These are phyloP conservation scores for Nakazawaea wickerhamii DNA, from an alignment of 805 yeast species.

Conservation along the genomic window DNA sequence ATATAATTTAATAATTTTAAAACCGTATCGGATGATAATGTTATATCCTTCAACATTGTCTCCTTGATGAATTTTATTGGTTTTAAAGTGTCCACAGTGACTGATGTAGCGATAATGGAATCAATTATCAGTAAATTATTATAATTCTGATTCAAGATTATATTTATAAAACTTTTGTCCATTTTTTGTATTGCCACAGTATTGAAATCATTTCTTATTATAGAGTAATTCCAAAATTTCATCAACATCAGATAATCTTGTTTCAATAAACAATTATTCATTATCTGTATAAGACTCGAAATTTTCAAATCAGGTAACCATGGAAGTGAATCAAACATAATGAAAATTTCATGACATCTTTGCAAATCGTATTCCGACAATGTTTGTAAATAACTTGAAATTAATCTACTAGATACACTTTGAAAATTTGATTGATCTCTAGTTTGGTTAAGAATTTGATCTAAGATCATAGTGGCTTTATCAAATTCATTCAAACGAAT, in stretches of 20 bases:
- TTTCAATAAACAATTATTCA: conserved; percentile 19
- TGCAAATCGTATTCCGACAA: conserved; percentile 21
- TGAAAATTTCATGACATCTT: conserved; percentile 20
- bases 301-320: conserved; percentile 32
- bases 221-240: conserved; percentile 26
- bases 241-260: conserved; percentile 19
- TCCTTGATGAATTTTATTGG: conserved; percentile 25
- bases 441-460: conserved; percentile 43
- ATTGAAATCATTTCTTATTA: conserved; percentile 29
- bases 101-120: conserved; percentile 1
- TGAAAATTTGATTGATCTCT: conserved; percentile 21
- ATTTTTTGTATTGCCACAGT: neutral
- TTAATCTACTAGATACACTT: conserved; percentile 9
- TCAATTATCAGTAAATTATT: neutral
- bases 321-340: conserved; percentile 23
- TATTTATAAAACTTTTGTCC: neutral
- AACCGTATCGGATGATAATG: conserved; percentile 19
- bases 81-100: conserved; percentile 17
- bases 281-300: conserved; percentile 21
- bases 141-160: neutral
- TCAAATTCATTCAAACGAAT: conserved; percentile 42
- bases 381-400: conserved; percentile 24
- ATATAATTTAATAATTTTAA: conserved; percentile 22
- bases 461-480: conserved; percentile 52
- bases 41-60: conserved; percentile 22